Evolutionary conservation across 768 basidiomycete species (phyloP), one percentile per base, ranked within the genome.

Genomic region (Mycena latifolia): DNA sequence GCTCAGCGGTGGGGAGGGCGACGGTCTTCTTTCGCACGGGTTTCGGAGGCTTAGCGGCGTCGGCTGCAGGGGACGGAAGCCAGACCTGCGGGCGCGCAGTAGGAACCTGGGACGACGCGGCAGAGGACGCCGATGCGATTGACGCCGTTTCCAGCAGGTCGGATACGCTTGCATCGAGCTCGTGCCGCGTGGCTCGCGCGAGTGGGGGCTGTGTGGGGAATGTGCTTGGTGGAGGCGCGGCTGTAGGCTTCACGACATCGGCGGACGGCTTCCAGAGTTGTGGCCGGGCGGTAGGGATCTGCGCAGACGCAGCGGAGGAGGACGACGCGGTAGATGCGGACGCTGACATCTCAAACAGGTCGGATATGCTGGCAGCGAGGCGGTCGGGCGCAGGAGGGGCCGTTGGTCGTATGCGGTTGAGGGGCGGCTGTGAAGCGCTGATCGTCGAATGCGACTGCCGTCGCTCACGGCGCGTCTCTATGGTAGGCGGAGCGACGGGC

Each of bases 401-500:
- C 22, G 50, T 9, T 24, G 41, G 43, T 17, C 43, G n/a, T 20
- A 18, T 60, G 10, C 58, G 58, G 24, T 17, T 9, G 0, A 24
- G 27, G 7, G 29, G 29, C 22, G 62, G 27, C 33, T 55, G 35
- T 5, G 62, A 28, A 9, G 37, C 20, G 50, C 41, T 58, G 14
- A 55, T 52, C 11, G 65, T 60, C 29, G 65, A 41, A 14, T 51
- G 54, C 24, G 65, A 66, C 29, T 43, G 54, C 25, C 65, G 47
- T 10, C 65, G 58, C 7, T 47, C 48, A 25, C 48, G 65, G 24
- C 60, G 55, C 22, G 43, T 47, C 43, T 61, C 60, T n/a, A n/a
- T n/a, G 9, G 55, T 39, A 7, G 25, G 27, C 7, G 47, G 39
- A 14, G 54, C 35, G n/a, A 53, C 33, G 22, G 66, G 60, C 10